These are phyloP conservation scores for Diaporthe citrichinensis DNA, from an alignment of 2,329 filamentous ascomycete genomes.

Conservation along the genomic window DNA sequence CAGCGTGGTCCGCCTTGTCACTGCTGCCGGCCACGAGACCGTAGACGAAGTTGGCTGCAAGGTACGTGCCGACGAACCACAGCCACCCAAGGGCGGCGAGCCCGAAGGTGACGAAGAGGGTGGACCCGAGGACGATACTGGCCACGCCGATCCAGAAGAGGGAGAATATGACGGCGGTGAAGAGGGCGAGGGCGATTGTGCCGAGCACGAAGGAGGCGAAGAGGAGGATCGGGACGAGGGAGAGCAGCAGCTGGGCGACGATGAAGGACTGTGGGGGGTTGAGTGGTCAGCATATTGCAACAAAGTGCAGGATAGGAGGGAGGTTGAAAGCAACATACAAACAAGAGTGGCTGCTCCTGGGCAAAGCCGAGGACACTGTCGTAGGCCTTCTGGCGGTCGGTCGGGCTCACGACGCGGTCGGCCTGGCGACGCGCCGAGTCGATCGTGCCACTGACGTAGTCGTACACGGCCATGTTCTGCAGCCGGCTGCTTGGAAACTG, in stretches of 20 bases:
- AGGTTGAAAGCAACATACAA: constrained; percentile 64
- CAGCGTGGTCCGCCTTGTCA: constrained; percentile 46
- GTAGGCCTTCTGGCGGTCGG: constrained; percentile 70
- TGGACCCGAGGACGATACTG: constrained; percentile 76
- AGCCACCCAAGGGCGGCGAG: constrained; percentile 76
- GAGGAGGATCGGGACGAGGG: constrained; percentile 75
- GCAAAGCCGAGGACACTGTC: constrained; percentile 69
- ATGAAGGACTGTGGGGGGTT: constrained; percentile 73
- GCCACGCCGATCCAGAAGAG: constrained; percentile 78
- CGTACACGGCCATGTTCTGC: constrained; percentile 46
- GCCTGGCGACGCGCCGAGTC: constrained; percentile 60
- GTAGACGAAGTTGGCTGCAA: constrained; percentile 63
- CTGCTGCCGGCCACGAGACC: constrained; percentile 41
- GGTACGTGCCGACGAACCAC: constrained; percentile 75
- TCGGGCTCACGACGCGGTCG: constrained; percentile 70
- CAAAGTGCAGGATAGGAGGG: background rate
- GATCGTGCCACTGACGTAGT: constrained; percentile 54
- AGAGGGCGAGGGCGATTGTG: constrained; percentile 73
- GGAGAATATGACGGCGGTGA: constrained; percentile 74
- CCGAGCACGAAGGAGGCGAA: constrained; percentile 77
- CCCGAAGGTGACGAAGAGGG: constrained; percentile 75
- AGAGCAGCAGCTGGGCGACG: constrained; percentile 74
- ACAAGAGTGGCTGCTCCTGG: constrained; percentile 75
- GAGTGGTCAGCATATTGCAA: constrained; percentile 7
- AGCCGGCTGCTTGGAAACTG: background rate